Base-by-base conservation (phyloP, 768 basidiomycete species). In the Udeniomyces megalosporus region DNA sequence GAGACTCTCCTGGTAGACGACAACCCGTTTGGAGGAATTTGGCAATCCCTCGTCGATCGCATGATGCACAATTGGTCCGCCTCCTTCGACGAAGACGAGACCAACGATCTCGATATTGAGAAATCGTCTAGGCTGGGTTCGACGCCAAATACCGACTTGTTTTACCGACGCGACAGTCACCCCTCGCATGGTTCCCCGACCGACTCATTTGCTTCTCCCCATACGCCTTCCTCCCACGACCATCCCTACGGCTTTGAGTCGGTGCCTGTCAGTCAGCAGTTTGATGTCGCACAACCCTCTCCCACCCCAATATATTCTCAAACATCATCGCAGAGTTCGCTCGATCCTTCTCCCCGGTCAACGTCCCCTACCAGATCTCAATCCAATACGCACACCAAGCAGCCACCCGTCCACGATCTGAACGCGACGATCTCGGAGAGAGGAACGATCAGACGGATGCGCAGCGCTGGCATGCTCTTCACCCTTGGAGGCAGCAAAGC, bases 21-120 rank as follows among this genome's bases (percentile, higher is more conserved):
- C 20, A 99, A 99, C 72, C 90, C 92, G 8, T 96, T 99, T 74
- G 86, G 88, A 68, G 87, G 86, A 8, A 87, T 88, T 1, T 95
- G 91, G 88, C 83, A 84, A 70, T 83, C 86, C 34, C 77, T 99
- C 14, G 49, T 63, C 31, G 32, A 58, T n/a, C 47, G 49, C 35
- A 56, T 56, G 56, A 15, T 63, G 20, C 38, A 58, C 2, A 35
- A 51, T 28, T 63, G 62, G 62, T 51, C 58, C 31, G 31, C 58
- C 17, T 42, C 38, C 8, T 42, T 42, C 38, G 2, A 20, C 24
- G 15, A 14, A 4, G 1, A 17, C n/a, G 6, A 49, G 20, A 5
- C 2, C 42, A 20, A 56, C 7, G 10, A 29, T 7, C 24, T 28
- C 26, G 55, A 31, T 20, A 28, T 14, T 3, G 3, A 26, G 7